Evolutionary conservation across 805 yeast genomes (phyloP).

Genomic region (Hanseniaspora clermontiae): DNA sequence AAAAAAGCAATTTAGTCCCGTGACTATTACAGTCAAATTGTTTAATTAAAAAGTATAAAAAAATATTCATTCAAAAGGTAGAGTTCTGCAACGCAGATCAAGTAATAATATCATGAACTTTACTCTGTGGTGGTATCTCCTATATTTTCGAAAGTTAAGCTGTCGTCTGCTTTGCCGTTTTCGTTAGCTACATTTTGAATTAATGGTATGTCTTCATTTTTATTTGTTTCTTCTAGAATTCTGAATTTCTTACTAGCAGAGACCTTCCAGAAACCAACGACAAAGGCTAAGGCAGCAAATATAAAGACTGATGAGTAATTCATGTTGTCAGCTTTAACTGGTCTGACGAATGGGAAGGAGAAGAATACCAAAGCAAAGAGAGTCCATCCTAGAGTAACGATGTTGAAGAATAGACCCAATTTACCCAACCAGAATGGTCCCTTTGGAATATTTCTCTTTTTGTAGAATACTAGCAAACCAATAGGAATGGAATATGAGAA

Average conservation of each 20-base stretch:
- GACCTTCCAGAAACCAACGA: conserved; percentile 42
- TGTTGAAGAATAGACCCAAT: conserved; percentile 39
- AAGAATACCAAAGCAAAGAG: conserved; percentile 47
- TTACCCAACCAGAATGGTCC: conserved; percentile 61
- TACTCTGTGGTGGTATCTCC: not conserved
- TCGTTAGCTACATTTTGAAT: not conserved
- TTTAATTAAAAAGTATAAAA: no score
- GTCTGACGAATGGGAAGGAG: conserved; percentile 53
- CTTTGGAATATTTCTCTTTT: conserved; percentile 33
- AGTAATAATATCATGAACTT: not conserved
- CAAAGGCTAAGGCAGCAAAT: conserved; percentile 35
- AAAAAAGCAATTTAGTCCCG: not conserved
- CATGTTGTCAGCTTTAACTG: conserved; percentile 50
- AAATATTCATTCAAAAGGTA: no score
- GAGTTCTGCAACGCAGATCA: no score
- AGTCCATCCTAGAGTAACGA: conserved; percentile 45
- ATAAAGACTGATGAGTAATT: conserved; percentile 52
- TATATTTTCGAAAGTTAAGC: not conserved
- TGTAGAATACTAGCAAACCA: conserved; percentile 33
- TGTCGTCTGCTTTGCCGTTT: not conserved
- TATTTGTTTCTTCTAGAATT: conserved; percentile 21
- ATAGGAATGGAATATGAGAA: conserved; percentile 50
- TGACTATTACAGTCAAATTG: not conserved
- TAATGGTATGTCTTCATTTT: not conserved
- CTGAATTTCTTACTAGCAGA: conserved; percentile 29